Base-by-base conservation (phyloP, 202 grass and related monocot species). In the Hordeum pubiflorum region DNA sequence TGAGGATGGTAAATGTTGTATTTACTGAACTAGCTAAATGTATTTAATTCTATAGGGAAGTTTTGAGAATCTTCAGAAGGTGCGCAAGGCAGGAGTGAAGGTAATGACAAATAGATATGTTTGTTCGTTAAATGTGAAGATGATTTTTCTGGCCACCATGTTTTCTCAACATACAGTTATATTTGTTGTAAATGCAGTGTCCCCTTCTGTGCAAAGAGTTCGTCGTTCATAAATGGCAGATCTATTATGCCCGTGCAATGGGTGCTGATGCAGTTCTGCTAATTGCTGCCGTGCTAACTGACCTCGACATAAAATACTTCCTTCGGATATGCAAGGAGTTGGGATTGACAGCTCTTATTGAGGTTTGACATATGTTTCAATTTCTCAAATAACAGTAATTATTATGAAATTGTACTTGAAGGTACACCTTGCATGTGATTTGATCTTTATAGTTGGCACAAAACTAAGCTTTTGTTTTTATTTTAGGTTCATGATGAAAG, bases 151-250 rank as follows among this genome's bases (percentile, higher is more conserved):
- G 20, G 22, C 67, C 38, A 32, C 46, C 36, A 71, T 10, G 41
- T 40, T 34, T 81, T 72, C 46, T 89, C 20, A 89, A 38, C 17
- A 32, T 66, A 17, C 52, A 10, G 10, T 67, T 48, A 1, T 26
- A 57, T 75, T 29, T 63, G 56, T 54, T 79, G 44, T 85, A 58
- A 86, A 82, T 91, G 74, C 88, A 98, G 95, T 98, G 95, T 76
- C 95, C 95, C 89, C 92, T 98, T 84, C 92, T 98, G 8, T 98
- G 95, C 90, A 98, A 98, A 85, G 95, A 98, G 77, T 98, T 98
- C 76, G 82, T 94, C 61, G 86, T 98, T 81, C 88, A 98, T 84
- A 55, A 44, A 67, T 97, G 92, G 92, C 92, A 98, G 88, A 93
- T 98, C 58, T 98, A 91, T 77, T 86, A 94, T 40, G 95, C 92